A percentile compares a stretch with the other conserved stretches of the same genome.
Conservation (phyloP, 768 basidiomycete genomes). For the Termitomyces sp. region DNA sequence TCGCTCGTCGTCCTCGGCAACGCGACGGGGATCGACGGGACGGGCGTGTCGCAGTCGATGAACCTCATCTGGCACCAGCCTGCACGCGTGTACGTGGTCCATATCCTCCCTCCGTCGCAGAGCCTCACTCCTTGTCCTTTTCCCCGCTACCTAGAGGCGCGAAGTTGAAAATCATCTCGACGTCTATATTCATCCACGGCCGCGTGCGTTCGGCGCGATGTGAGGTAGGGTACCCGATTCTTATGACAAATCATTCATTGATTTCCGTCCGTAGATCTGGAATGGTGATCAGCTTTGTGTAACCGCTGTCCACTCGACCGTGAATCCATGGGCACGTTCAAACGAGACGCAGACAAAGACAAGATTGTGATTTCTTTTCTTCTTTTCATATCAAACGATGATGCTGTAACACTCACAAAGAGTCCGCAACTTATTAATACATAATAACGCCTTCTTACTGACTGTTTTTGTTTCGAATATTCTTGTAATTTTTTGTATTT, state of each 20-base stretch:
- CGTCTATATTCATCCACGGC: slow-evolving; percentile 35
- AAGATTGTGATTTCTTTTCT: slow-evolving; percentile 3
- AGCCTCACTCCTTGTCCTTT: not conserved
- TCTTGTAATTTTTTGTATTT: not conserved
- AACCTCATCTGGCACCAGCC: slow-evolving; percentile 44
- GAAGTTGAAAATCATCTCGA: slow-evolving; percentile 35
- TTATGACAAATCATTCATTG: slow-evolving; percentile 2
- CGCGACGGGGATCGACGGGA: slow-evolving; percentile 31
- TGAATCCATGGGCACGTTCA: slow-evolving; percentile 20
- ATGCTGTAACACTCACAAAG: not conserved
- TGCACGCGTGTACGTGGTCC: slow-evolving; percentile 26
- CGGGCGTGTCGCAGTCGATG: slow-evolving; percentile 47
- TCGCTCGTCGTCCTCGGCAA: slow-evolving; percentile 36
- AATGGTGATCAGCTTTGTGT: slow-evolving; percentile 34
- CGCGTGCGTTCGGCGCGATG: slow-evolving; percentile 35
- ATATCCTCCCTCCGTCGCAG: not conserved
- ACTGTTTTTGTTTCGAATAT: not conserved
- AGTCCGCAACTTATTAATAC: not conserved
- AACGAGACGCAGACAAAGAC: slow-evolving; percentile 6
- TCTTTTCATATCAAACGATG: not conserved
- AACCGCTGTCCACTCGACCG: slow-evolving; percentile 37
- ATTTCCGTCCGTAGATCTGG: slow-evolving; percentile 30
- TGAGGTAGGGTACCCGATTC: slow-evolving; percentile 31
- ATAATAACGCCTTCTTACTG: no score
- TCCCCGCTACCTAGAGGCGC: slow-evolving; percentile 31